Base-by-base conservation (phyloP, 495 filamentous ascomycete genomes). In the Penicillium pulvis region DNA sequence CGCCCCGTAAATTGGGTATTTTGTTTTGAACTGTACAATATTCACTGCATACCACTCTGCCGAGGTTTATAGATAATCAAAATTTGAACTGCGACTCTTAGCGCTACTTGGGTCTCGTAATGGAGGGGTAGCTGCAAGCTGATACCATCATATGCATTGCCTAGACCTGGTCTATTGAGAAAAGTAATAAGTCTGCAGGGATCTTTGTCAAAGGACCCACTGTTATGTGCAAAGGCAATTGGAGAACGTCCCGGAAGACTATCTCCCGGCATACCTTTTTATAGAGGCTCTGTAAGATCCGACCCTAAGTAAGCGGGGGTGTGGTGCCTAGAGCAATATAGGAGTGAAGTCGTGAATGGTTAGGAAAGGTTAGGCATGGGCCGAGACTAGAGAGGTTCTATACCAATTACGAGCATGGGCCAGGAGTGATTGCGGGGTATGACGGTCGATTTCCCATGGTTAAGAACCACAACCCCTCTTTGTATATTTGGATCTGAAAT, bases 1-100 rank as follows among this genome's bases (percentile, higher is more conserved):
- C 17, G 79, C 79, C 42, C 69, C 74, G 53, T 82, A 67, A 73
- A 23, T 36, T 9, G 39, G 23, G 10, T 55, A 7, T 26, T 3
- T 45, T 30, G 41, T 23, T 0, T 46, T 45, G 6, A 19, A n/a
- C 23, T 53, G 51, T 53, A 53, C 35, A n/a, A 26, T 53, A 53
- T 42, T 42, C 39, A 10, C 7, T 23, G 20, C 51, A 42, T 42
- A 53, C 24, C 51, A 30, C 39, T 36, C 17, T 41, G 12, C 24
- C 16, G 16, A 11, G 9, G 9, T 36, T 14, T 41, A 41, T 11
- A 52, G 6, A 52, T 35, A 23, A 23, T 35, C 28, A 16, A 52
- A 31, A 46, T 3, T 46, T 14, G 23, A 46, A 24, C 3, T 46
- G 42, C 42, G 17, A 44, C 4, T 44, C 4, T 44, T 19, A 20